Percentiles rank a stretch among this genome's conserved stretches.
Evolutionary conservation across 2,329 filamentous ascomycete genomes (phyloP).

Genomic region (Apiospora marii): DNA sequence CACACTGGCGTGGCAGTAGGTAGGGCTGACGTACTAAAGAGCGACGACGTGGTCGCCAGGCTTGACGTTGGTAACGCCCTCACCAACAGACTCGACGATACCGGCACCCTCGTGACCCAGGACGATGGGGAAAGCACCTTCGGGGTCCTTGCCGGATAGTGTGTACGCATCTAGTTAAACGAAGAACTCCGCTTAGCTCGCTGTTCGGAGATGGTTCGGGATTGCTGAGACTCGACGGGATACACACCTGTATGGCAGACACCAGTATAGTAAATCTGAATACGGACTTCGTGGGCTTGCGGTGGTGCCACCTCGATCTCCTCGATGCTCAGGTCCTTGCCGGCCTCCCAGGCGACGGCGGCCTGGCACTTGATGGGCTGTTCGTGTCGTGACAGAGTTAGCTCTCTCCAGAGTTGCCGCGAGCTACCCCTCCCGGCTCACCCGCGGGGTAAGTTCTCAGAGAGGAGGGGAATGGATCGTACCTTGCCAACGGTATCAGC

Average conservation of each 20-base stretch:
- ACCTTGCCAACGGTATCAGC: constrained; percentile 63
- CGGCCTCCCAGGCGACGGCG: constrained; percentile 96
- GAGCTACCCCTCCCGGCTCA: constrained; percentile 19
- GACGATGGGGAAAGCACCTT: constrained; percentile 90
- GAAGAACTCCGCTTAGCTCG: constrained; percentile 29
- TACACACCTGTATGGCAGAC: constrained; percentile 93
- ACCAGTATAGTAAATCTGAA: constrained; percentile 96
- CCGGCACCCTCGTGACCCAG: constrained; percentile 92
- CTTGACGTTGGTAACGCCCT: constrained; percentile 95
- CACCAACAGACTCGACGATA: constrained; percentile 91
- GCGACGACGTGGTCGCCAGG: constrained; percentile 89
- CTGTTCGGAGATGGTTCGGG: constrained; percentile 41
- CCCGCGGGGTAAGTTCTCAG: constrained; percentile 13
- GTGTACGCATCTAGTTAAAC: constrained; percentile 81
- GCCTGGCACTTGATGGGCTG: constrained; percentile 97
- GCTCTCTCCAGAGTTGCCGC: not conserved
- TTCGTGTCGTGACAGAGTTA: constrained; percentile 4
- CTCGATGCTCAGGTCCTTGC: constrained; percentile 87
- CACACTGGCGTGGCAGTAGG: not conserved
- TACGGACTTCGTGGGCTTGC: constrained; percentile 92
- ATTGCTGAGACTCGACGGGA: constrained; percentile 30
- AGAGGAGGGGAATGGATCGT: constrained; percentile 33
- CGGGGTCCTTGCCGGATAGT: constrained; percentile 94
- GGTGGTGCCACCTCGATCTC: constrained; percentile 92
- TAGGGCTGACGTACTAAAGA: constrained; percentile 71